Conservation (phyloP, 1,284 basidiomycete species). For the Ceratobasidium sp. region DNA sequence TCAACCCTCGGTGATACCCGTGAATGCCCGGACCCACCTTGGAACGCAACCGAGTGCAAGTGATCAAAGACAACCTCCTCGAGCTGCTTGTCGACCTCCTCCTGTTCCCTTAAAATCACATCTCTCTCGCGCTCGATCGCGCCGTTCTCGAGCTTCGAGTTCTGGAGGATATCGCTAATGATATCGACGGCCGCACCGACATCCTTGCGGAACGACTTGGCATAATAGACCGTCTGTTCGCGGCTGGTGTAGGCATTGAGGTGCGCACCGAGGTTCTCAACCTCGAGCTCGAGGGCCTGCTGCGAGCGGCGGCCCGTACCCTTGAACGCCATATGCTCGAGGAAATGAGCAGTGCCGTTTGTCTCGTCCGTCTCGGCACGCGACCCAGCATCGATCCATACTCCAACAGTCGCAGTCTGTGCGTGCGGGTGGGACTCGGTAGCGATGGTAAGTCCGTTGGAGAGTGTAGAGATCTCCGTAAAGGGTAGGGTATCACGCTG, state of each 20-base stretch:
- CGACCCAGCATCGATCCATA: conserved; percentile 99
- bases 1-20: conserved; percentile 40
- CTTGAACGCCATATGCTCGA: conserved; percentile 98
- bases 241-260: conserved; percentile 98
- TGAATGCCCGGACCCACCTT: conserved; percentile 65
- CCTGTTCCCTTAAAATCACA: conserved; percentile 97
- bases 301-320: conserved; percentile 93
- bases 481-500: conserved; percentile 60
- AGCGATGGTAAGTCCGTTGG: conserved; percentile 92
- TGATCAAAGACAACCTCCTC: conserved; percentile 99
- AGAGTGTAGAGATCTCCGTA: conserved; percentile 87
- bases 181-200: conserved; percentile 93
- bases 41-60: conserved; percentile 96
- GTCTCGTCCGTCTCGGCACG: conserved; percentile 94
- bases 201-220: conserved; percentile 98
- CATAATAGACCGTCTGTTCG: conserved; percentile 99
- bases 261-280: conserved; percentile 98
- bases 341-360: conserved; percentile 97
- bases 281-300: conserved; percentile 94
- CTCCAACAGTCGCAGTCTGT: conserved; percentile 98
- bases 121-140: conserved; percentile 97
- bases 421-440: conserved; percentile 92
- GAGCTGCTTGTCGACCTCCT: conserved; percentile 98
- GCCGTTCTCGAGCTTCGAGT: conserved; percentile 89
- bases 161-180: conserved; percentile 98